Base-by-base conservation (phyloP, 2,329 filamentous ascomycete genomes). In the Cercospora sesami region DNA sequence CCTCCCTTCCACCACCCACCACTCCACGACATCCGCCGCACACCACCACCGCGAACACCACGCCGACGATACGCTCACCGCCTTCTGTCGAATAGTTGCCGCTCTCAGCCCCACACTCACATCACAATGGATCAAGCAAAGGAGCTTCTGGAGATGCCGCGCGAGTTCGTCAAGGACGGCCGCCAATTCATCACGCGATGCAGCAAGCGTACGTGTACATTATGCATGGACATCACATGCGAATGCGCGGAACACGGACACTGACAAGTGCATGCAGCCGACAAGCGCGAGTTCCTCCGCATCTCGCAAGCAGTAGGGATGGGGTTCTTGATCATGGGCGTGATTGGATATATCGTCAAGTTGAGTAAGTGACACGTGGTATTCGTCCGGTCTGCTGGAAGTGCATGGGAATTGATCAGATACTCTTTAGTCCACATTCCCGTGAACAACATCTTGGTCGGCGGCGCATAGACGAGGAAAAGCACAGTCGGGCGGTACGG, bases 341-440 rank as follows among this genome's bases (percentile, higher is more conserved):
- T 87, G 59, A 89, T 90, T 67, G 89, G 89, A 71, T 91, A 90
- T 80, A 80, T 91, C 70, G 87, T 91, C 77, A 90, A 91, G 84
- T 84, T 91, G 76, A 89, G 87, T 89, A 83, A 48, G 72, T 73
- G 14, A 14, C 16, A 16, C 18, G 8, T 48, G 21, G n/a, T 39
- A 18, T 30, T 39, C 30, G 8, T 21, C n/a, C 28, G 7, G 2
- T 42, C 28, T 28, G 9, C 21, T 51, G 36, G 21, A 21, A 28
- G 1, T 26, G 7, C 7, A 55, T 18, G 1, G 36, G 48, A 42
- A 57, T 45, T 31, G 26, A 61, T 14, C 5, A 30, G 39, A 31
- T 57, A 55, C 5, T 14, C 7, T 12, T 4, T 65, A 89, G 86
- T 90, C 72, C 88, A 90, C 79, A 89, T 90, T 60, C 89, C 89